Evolutionary conservation across 2,329 filamentous ascomycete genomes (phyloP), one percentile per base, ranked within the genome.

Genomic region (Alternaria sp.): DNA sequence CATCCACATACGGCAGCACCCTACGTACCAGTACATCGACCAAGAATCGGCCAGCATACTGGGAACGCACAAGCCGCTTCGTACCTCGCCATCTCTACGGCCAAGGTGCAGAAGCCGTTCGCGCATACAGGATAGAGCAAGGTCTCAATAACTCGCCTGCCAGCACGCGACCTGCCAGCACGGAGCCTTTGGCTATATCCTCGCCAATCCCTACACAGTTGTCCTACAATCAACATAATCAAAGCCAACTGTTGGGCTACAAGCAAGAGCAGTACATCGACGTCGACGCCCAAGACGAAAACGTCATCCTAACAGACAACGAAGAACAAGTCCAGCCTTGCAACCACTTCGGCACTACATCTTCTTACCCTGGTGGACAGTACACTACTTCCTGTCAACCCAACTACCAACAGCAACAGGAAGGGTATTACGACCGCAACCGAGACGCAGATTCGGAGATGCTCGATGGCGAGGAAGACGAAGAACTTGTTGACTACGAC

Each of bases 81-180:
- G 74, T 78, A 1, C 74, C 74, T 7, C 62, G 67, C 10, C 71
- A 77, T 44, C 65, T 76, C 7, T 78, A 77, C 34, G 75, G 75
- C 7, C 69, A 75, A 49, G 73, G 74, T 4, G 54, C 65, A 0
- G 71, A 74, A 17, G 74, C 73, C 0, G 63, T 75, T n/a, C 66
- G 61, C 5, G 68, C 70, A 2, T 75, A 72, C 33, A 64, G 68
- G 4, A 49, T 62, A 9, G 58, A 71, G 48, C 60, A 68, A 23
- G 55, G 56, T 13, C 49, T 67, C 40, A 63, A 62, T 42, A 62
- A 62, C 10, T 68, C 68, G 8, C 60, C 62, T 6, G 51, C 60
- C 2, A 63, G 58, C 42, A 56, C 60, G 6, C 62, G 63, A 8
- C 57, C 62, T 11, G 55, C 46, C n/a, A 67, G 58, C 40, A 63